Percentiles rank a stretch among this genome's conserved stretches.
Conservation (phyloP, 2,329 filamentous ascomycete species). For the Verticillium nonalfalfae region DNA sequence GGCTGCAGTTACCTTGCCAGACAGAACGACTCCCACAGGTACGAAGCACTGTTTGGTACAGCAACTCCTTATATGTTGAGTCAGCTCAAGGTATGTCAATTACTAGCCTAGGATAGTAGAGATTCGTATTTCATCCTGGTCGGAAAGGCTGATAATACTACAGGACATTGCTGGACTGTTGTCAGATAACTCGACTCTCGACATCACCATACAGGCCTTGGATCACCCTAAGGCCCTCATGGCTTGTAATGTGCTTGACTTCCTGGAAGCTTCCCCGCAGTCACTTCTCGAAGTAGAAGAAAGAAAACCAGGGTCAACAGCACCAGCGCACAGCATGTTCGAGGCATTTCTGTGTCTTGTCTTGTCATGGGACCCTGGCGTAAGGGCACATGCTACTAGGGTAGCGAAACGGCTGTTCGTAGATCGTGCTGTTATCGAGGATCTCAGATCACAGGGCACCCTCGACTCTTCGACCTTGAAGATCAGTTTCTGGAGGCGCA, state of each 20-base stretch:
- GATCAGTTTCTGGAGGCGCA: conserved; percentile 45
- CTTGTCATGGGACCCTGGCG: conserved; percentile 41
- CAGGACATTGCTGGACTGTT: conserved; percentile 32
- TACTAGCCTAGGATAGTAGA: background rate
- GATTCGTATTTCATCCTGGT: conserved; percentile 5
- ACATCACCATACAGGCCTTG: conserved; percentile 29
- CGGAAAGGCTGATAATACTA: background rate
- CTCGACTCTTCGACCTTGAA: conserved; percentile 30
- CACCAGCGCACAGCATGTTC: conserved; percentile 31
- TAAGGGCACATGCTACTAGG: conserved; percentile 39
- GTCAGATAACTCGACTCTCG: conserved; percentile 20
- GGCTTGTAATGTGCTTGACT: conserved; percentile 48
- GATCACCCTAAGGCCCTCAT: conserved; percentile 34
- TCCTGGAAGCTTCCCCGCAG: conserved; percentile 44
- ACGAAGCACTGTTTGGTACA: conserved; percentile 47
- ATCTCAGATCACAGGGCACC: conserved; percentile 26
- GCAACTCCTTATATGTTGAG: conserved; percentile 50
- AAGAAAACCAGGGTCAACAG: background rate
- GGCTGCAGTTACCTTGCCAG: conserved; percentile 57
- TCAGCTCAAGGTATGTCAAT: conserved; percentile 44
- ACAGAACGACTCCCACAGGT: conserved; percentile 40
- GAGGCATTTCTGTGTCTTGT: conserved; percentile 48
- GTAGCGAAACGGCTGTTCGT: conserved; percentile 43
- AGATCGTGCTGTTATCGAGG: conserved; percentile 25
- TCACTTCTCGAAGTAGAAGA: conserved; percentile 30